Evolutionary conservation across 2,329 filamentous ascomycete species (phyloP), one percentile per base, ranked within the genome.

Genomic region (Alternaria consortialis): DNA sequence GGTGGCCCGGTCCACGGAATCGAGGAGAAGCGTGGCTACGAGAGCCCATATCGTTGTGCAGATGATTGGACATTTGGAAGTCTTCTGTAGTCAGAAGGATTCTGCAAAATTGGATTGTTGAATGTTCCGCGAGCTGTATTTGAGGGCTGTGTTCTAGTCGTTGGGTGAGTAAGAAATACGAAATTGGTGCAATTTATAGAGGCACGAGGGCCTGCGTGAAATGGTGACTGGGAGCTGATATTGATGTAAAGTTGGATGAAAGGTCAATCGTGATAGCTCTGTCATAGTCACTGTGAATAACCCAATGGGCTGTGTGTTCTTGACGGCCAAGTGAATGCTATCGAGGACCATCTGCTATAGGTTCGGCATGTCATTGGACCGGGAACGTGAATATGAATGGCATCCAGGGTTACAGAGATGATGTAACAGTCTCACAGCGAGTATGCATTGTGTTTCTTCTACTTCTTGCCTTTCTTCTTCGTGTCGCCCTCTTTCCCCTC

Each of bases 401-500:
- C 5, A 42, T 25, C 13, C 6, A 27, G 7, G 1, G 1, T 32
- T 31, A 8, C 20, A n/a, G 12, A 34, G 31, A 7, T 2, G 8
- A 27, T 12, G 13, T 4, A 36, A 3, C 6, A 25, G n/a, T 42
- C 23, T 20, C 7, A 15, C 23, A 53, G 3, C 0, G n/a, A 17
- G 11, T 15, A 15, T n/a, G n/a, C 3, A n/a, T 11, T 48, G 1
- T 23, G 32, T 36, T 3, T 12, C 31, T 37, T 46, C 25, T 63
- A 73, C 43, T 75, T 79, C 65, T 74, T 78, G n/a, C 71, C 68
- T 34, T 75, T 76, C 63, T 76, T 73, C 63, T 73, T 73, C 17
- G 55, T 60, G 37, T 71, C 69, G 7, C 66, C 67, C 11, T 76
- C 76, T 66, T 58, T 76, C 12, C 82, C 81, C 39, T 89, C 88